Percentiles rank a stretch among this genome's conserved stretches.
These are phyloP conservation scores for Avena insularis DNA, from an alignment of 176 grass and related monocot genomes.

Conservation along the genomic window DNA sequence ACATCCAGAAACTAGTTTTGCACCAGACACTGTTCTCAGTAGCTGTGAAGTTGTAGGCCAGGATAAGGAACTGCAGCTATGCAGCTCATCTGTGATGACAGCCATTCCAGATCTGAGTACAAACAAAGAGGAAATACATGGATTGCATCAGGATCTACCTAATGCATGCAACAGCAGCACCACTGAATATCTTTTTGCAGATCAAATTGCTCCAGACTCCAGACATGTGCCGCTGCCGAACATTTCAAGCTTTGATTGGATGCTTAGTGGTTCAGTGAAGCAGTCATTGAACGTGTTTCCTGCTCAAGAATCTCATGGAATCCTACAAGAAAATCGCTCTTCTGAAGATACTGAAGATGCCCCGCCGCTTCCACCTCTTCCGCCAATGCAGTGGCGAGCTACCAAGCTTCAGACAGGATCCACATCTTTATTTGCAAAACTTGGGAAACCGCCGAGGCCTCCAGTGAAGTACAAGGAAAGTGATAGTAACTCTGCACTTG, in stretches of 20 bases:
- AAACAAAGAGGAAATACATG: slow-evolving; percentile 26
- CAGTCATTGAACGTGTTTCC: slow-evolving; percentile 45
- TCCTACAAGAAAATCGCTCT: slow-evolving; percentile 31
- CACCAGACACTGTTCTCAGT: slow-evolving; percentile 8
- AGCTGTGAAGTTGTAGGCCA: slow-evolving; percentile 27
- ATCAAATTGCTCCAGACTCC: slow-evolving; percentile 30
- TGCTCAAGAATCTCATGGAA: slow-evolving; percentile 40
- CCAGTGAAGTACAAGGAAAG: slow-evolving; percentile 35
- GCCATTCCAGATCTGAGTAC: neutral
- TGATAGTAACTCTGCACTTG: slow-evolving; percentile 26
- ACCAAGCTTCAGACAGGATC: slow-evolving; percentile 56
- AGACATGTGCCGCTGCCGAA: slow-evolving; percentile 21
- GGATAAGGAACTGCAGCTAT: neutral
- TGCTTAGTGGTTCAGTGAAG: slow-evolving; percentile 48
- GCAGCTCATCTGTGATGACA: slow-evolving; percentile 28
- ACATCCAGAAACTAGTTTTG: slow-evolving; percentile 32
- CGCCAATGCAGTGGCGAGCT: slow-evolving; percentile 64
- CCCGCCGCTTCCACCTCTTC: slow-evolving; percentile 69
- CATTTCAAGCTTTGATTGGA: slow-evolving; percentile 53
- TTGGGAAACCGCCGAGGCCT: slow-evolving; percentile 58
- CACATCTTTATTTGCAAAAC: slow-evolving; percentile 53
- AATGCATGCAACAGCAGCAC: slow-evolving; percentile 5
- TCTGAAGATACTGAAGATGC: slow-evolving; percentile 47
- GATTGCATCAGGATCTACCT: slow-evolving; percentile 21
- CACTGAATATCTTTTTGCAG: slow-evolving; percentile 31